phyloP scores from a whole-genome alignment of 2,329 filamentous ascomycete genomes.

The Reticulascus tulasneorum region DNA sequence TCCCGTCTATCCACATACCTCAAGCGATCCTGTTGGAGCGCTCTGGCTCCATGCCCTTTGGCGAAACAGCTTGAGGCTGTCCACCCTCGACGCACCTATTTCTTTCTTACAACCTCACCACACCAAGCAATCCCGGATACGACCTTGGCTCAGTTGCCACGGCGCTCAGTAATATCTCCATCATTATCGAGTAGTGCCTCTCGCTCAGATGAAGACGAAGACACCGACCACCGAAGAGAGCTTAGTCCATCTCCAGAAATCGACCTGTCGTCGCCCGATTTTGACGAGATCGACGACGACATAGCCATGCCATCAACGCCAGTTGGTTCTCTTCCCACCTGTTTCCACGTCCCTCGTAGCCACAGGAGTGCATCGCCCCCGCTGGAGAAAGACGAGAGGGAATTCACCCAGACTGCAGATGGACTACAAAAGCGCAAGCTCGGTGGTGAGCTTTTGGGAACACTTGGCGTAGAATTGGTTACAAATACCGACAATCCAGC shows the following conservation, averaged over 20 bases:
- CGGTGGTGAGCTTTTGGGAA: slow-evolving; percentile 36
- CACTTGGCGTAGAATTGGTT: slow-evolving; percentile 24
- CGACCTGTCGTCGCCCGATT: slow-evolving; percentile 81
- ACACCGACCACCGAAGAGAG: slow-evolving; percentile 66
- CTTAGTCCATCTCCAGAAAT: slow-evolving; percentile 91
- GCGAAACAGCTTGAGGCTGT: slow-evolving; percentile 90
- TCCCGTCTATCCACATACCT: slow-evolving; percentile 86
- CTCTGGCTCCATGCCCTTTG: slow-evolving; percentile 75
- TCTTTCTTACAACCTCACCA: slow-evolving; percentile 86
- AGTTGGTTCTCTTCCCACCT: slow-evolving; percentile 58
- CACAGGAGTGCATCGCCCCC: slow-evolving; percentile 76
- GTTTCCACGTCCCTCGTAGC: slow-evolving; percentile 32
- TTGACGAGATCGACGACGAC: slow-evolving; percentile 69
- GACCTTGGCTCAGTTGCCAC: slow-evolving; percentile 19
- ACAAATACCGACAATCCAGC: slow-evolving; percentile 36
- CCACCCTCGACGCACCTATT: slow-evolving; percentile 93
- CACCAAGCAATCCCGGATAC: slow-evolving; percentile 70
- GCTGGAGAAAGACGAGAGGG: slow-evolving; percentile 89
- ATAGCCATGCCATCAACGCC: slow-evolving; percentile 56
- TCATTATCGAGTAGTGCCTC: slow-evolving; percentile 71
- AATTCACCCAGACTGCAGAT: slow-evolving; percentile 93
- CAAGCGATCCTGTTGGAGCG: slow-evolving; percentile 79
- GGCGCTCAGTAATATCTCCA: slow-evolving; percentile 70
- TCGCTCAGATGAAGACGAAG: slow-evolving; percentile 53
- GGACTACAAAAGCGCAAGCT: slow-evolving; percentile 69